These are phyloP conservation scores for Amanita subjunquillea DNA, from an alignment of 768 basidiomycete species.

Conservation along the genomic window DNA sequence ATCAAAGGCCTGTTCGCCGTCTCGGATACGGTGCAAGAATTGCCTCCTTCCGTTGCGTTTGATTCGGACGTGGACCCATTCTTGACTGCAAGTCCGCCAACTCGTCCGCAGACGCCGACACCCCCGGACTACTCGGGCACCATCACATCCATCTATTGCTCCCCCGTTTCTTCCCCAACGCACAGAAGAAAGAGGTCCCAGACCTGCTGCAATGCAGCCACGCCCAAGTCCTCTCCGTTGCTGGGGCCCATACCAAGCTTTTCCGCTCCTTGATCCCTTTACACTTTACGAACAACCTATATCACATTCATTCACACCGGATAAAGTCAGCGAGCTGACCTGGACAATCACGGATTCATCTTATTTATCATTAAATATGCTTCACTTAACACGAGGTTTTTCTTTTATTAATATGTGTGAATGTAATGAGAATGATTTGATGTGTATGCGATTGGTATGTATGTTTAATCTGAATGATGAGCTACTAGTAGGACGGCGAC, in stretches of 20 bases:
- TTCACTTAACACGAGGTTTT: too few species aligned
- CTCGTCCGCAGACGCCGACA: too few species aligned
- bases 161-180: background rate
- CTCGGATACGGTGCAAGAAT: background rate
- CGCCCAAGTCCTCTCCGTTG: background rate
- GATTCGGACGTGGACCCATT: background rate
- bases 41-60: background rate
- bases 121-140: background rate
- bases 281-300: background rate
- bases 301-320: background rate
- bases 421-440: background rate
- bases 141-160: slow-evolving; percentile 1
- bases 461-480: background rate
- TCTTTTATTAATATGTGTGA: background rate
- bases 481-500: background rate
- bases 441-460: background rate
- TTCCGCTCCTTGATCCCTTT: background rate
- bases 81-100: background rate
- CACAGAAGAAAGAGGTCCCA: background rate
- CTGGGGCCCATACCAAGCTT: background rate
- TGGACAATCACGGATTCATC: background rate
- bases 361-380: background rate
- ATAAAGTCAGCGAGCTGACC: background rate
- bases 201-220: background rate
- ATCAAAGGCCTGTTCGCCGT: slow-evolving; percentile 19